Conservation (phyloP, 306 rosid species). For the Cajanus cajan region DNA sequence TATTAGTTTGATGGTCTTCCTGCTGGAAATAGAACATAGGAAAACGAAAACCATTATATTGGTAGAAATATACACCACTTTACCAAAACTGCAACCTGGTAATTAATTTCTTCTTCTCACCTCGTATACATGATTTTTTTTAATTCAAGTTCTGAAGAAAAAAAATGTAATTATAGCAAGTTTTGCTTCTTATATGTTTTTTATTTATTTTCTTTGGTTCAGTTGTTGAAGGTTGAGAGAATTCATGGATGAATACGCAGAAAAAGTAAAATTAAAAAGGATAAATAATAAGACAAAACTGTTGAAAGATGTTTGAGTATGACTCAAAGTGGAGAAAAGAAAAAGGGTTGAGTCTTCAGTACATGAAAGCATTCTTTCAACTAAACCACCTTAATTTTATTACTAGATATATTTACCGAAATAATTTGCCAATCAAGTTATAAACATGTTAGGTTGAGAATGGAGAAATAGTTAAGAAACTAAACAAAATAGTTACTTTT, state of each 20-base stretch:
- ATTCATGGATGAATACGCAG: neutral
- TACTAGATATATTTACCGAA: too few species aligned
- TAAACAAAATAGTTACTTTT: neutral
- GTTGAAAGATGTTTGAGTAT: neutral
- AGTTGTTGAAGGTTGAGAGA: neutral
- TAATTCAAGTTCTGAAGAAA: neutral
- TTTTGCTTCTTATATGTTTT: neutral
- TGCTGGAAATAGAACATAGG: neutral
- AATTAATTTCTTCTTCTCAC: neutral
- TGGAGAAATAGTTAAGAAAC: neutral
- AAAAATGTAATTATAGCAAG: neutral
- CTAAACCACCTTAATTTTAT: neutral
- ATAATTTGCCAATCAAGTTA: neutral
- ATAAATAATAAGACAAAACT: neutral
- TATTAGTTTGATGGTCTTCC: neutral
- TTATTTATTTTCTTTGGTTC: neutral
- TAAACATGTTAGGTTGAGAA: neutral
- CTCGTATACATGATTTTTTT: too few species aligned
- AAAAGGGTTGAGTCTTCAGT: neutral
- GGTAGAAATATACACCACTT: neutral
- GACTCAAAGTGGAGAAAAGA: neutral
- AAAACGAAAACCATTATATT: neutral
- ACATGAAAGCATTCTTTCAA: neutral
- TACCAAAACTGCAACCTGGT: neutral
- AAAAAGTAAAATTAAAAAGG: neutral